A percentile compares a stretch with the other conserved stretches of the same genome.
Conservation (phyloP, 208 protist species). For the Acanthamoeba castellanii region DNA sequence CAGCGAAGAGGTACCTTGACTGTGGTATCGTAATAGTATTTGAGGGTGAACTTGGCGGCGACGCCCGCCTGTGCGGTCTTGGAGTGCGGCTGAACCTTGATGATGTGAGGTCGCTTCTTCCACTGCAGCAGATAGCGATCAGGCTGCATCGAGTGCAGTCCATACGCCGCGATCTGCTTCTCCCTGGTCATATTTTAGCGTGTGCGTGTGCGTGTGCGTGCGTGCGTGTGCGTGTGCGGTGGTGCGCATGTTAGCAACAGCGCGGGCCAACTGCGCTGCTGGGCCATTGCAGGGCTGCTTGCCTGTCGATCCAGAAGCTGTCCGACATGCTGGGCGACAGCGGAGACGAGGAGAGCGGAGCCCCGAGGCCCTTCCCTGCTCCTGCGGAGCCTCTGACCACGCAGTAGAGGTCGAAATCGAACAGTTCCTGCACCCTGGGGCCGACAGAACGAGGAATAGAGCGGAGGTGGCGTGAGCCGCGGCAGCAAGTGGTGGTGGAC, state of each 20-base stretch:
- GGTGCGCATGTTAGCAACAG: background rate
- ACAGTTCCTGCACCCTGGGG: background rate
- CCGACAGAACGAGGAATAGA: background rate
- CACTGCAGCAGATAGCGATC: conserved; percentile 53
- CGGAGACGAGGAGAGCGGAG: background rate
- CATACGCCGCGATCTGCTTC: background rate
- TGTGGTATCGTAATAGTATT: conserved; percentile 67
- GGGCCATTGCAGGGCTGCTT: background rate
- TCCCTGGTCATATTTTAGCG: background rate
- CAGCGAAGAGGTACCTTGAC: conserved; percentile 31
- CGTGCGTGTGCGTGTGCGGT: too few species aligned
- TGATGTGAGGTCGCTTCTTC: conserved; percentile 60
- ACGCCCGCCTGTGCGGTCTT: conserved; percentile 3
- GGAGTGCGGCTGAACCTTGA: conserved; percentile 57
- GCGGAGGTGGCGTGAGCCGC: background rate
- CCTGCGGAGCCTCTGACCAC: background rate
- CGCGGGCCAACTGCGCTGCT: too few species aligned
- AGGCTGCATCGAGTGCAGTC: background rate
- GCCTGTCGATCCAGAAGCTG: conserved; percentile 20
- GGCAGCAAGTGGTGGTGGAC: too few species aligned
- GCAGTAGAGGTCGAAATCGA: conserved; percentile 38
- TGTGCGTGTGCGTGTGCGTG: too few species aligned
- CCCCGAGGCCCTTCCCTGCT: background rate
- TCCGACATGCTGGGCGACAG: background rate
- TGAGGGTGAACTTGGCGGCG: conserved; percentile 32